Evolutionary conservation across 768 basidiomycete species (phyloP).

Genomic region (Mycena vulgaris): DNA sequence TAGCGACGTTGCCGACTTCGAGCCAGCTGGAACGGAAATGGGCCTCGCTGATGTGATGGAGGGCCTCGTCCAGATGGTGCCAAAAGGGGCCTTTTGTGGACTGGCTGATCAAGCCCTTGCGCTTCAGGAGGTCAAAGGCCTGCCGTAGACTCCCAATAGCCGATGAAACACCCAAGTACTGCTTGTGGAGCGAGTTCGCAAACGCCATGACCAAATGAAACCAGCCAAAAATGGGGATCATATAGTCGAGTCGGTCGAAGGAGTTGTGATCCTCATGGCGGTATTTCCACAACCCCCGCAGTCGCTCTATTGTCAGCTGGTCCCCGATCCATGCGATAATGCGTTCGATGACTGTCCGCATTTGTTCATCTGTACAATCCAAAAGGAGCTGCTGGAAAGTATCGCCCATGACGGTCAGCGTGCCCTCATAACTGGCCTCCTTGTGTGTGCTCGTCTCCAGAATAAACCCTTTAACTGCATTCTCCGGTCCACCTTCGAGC

Average conservation of each 20-base stretch:
- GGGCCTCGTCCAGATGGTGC: constrained; percentile 43
- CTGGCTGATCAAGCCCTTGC: constrained; percentile 35
- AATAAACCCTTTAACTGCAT: constrained; percentile 30
- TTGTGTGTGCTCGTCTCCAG: constrained; percentile 36
- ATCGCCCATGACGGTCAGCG: background rate
- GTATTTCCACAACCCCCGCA: constrained; percentile 49
- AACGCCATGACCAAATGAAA: constrained; percentile 51
- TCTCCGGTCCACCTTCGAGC: constrained; percentile 36
- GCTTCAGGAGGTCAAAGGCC: constrained; percentile 38
- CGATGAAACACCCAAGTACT: constrained; percentile 45
- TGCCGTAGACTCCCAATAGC: constrained; percentile 29
- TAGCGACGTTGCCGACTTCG: constrained; percentile 34
- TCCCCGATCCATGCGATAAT: constrained; percentile 52
- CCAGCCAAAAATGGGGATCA: constrained; percentile 49
- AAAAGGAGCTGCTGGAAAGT: background rate
- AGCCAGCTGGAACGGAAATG: constrained; percentile 45
- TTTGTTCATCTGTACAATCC: constrained; percentile 2
- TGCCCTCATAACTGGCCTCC: constrained; percentile 40
- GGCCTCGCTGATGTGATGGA: constrained; percentile 46
- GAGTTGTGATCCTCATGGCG: constrained; percentile 48
- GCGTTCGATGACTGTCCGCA: constrained; percentile 4
- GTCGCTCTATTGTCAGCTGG: constrained; percentile 48
- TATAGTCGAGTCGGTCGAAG: constrained; percentile 47
- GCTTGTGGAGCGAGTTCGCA: constrained; percentile 50
- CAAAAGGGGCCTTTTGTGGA: constrained; percentile 39